Evolutionary conservation across 192 early-diverging fungal species (phyloP), one percentile per base, ranked within the genome.

Genomic region (Coemansia sp.): DNA sequence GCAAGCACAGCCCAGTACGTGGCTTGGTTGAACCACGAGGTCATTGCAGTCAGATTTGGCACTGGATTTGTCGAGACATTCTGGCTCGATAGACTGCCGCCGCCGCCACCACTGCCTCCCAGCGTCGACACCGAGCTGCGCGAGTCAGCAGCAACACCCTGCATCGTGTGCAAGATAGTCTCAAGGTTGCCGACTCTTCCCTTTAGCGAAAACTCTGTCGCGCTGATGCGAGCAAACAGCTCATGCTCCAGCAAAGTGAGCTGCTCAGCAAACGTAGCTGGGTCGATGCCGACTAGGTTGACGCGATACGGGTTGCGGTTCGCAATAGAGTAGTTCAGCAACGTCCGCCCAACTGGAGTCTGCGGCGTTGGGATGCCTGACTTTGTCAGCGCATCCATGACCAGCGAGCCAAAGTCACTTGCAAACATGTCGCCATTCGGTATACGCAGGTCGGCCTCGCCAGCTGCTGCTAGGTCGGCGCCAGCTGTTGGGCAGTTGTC

Each of bases 191-290:
- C 76, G 9, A 80, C 76, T 3, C 76, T 67, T 11, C 76, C 76
- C 53, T 80, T 80, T 34, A 81, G 71, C 58, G 74, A 83, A 43
- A 93, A 82, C 76, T 93, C 90, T 22, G 83, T 82, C 7, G 85
- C 80, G 10, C 68, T 67, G 55, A 91, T 89, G 35, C 73, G 69
- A 35, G 81, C 67, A 66, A 93, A 93, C 24, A 88, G 60, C 37
- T 63, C 72, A 56, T 88, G 88, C 68, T 93, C 91, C n/a, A 91
- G 70, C 1, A 90, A 68, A 3, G 88, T 90, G 11, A 93, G 62
- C 67, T 93, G 88, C 52, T 88, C 81, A 7, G 90, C 88, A 41
- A 91, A 71, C 24, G 81, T 82, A 2, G 77, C 75, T 2, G 90
- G 86, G 52, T 91, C 87, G 22, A 72, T 63, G 3, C 74, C 50